A percentile compares a stretch with the other conserved stretches of the same genome.
These are phyloP conservation scores for Quercus aquifolioides DNA, from an alignment of 306 rosid genomes.

Conservation along the genomic window DNA sequence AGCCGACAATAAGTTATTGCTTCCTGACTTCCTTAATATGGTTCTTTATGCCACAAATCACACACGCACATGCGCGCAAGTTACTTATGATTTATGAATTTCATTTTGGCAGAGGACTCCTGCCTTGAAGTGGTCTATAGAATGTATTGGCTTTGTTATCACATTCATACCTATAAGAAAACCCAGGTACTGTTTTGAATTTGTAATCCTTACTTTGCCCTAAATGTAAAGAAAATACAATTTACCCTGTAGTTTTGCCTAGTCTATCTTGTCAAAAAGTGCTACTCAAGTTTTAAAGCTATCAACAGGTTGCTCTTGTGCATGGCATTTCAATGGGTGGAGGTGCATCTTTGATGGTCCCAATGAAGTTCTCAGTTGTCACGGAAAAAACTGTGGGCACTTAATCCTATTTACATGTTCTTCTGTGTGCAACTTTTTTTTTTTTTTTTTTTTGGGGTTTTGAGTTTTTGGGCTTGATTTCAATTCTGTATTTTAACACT, in stretches of 20 bases:
- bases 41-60: not conserved
- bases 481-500: not conserved
- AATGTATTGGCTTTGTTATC: conserved; percentile 92
- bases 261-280: conserved; percentile 5
- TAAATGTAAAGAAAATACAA: not conserved
- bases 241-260: not conserved
- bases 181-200: conserved; percentile 46
- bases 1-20: not conserved
- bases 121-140: conserved; percentile 89
- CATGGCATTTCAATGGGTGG: conserved; percentile 97
- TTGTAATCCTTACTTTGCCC: not conserved
- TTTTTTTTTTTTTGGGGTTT: not conserved
- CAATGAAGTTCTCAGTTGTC: conserved; percentile 83
- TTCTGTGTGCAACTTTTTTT: not conserved
- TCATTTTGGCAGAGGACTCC: conserved; percentile 65
- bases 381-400: conserved; percentile 83
- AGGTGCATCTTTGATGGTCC: conserved; percentile 90
- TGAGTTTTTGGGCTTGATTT: not conserved
- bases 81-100: conserved; percentile 9
- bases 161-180: conserved; percentile 89
- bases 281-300: conserved; percentile 7
- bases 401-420: conserved; percentile 19
- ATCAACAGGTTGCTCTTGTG: conserved; percentile 74
- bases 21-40: not conserved
- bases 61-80: not conserved